phyloP scores from a whole-genome alignment of 2,329 filamentous ascomycete species.

The Coleophoma crateriformis region DNA sequence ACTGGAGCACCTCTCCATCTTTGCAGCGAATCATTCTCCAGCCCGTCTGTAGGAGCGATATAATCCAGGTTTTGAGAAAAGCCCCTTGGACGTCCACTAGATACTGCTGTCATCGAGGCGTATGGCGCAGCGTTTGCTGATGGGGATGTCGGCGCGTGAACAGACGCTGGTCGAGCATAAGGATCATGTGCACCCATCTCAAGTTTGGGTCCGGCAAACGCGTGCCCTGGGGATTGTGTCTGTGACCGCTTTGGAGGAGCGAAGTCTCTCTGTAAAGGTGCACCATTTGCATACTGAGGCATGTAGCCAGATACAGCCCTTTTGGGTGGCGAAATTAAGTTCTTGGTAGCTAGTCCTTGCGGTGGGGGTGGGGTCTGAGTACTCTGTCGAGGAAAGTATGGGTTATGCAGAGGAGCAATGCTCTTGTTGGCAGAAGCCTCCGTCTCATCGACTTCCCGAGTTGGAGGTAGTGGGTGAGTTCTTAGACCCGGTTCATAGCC shows the following conservation, averaged over 20 bases:
- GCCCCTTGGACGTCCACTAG: conserved; percentile 37
- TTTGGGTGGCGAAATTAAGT: conserved; percentile 51
- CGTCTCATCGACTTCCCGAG: conserved; percentile 57
- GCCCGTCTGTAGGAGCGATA: conserved; percentile 58
- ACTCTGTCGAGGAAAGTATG: conserved; percentile 17
- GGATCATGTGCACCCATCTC: conserved; percentile 30
- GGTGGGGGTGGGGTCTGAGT: conserved; percentile 47
- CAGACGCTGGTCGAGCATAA: conserved; percentile 47
- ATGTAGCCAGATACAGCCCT: conserved; percentile 44
- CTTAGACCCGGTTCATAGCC: conserved; percentile 48
- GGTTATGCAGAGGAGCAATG: conserved; percentile 10
- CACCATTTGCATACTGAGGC: conserved; percentile 27
- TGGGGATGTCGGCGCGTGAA: conserved; percentile 21
- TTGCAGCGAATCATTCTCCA: conserved; percentile 70
- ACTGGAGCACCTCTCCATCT: conserved; percentile 89
- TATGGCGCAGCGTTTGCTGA: conserved; percentile 6
- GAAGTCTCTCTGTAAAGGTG: conserved; percentile 26
- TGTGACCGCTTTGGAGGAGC: conserved; percentile 53
- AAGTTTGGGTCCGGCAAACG: conserved; percentile 40
- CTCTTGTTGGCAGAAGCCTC: conserved; percentile 22
- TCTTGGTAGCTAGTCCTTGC: conserved; percentile 29
- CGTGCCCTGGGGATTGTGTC: conserved; percentile 56
- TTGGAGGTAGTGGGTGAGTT: conserved; percentile 48
- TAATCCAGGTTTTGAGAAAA: conserved; percentile 52
- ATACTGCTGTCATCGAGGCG: conserved; percentile 5